Base-by-base conservation (phyloP, 257 asterid species). In the Scutellaria barbata region DNA sequence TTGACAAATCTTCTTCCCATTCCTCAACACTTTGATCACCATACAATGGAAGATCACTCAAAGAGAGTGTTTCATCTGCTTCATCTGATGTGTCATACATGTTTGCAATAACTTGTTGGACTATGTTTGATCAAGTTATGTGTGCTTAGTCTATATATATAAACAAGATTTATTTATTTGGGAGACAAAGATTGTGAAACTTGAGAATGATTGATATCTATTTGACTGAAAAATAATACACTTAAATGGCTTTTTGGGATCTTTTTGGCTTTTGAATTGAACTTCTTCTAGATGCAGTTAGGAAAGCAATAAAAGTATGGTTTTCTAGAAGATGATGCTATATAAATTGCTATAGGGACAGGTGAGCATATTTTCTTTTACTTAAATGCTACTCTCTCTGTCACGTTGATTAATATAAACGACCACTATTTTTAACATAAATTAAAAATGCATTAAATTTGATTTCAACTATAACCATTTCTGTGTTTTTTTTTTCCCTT, bases 61-160 rank as follows among this genome's bases (percentile, higher is more conserved):
- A 76, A 47, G 97, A 88, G 16, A 90, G 88, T n/a, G 96, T 84
- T 5, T 90, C 97, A 41, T 79, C 88, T 12, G 66, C 75, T 25
- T 81, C 92, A 20, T 83, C 86, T 22, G 66, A 5, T 12, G 63
- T 10, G 8, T 42, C 68, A 9, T 75, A 69, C 83, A 71, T 80
- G 69, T 55, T 48, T 60, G 48, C 14, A 54, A 25, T 30, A 10
- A 50, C n/a, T 33, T 9, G 53, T 47, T 62, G 60, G 13, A 35
- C 2, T 47, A 45, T 57, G 40, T 59, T 52, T 66, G 74, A 62
- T 72, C 77, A 52, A 76, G 45, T 40, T 74, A 16, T 53, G 74
- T 65, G 33, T 80, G 66, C 2, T 40, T 62, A 76, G 68, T 63
- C 52, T 54, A 43, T 74, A 71, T 77, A 74, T 71, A 80, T 45